Base-by-base conservation (phyloP, 805 yeast species). In the Candida cerambycidarum region DNA sequence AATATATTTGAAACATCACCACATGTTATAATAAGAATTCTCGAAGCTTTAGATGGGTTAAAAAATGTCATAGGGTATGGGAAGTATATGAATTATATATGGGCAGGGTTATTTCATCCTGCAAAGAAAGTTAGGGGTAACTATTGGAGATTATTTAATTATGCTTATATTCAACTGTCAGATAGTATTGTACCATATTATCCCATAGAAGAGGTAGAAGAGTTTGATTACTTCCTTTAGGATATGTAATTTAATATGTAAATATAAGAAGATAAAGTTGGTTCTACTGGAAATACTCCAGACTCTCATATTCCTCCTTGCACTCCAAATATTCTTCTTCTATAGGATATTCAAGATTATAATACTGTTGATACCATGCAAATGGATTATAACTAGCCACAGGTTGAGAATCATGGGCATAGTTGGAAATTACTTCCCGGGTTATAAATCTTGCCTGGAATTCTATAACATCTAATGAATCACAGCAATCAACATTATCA, bases 1-100 rank as follows among this genome's bases (percentile, higher is more conserved):
- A 93, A 93, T 59, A 71, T 93, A 2, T 89, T 80, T 58, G 99
- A 92, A 61, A 86, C 96, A 0, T 89, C 97, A 0, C 98, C 98
- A 0, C 99, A 93, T 62, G 97, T 90, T 11, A 89, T 90, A 43
- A 74, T 70, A 8, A 78, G 98, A 50, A 81, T 93, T 1, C 49
- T 86, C 36, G 97, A 89, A 42, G 85, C 90, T 41, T 69, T 93
- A 19, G 89, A 85, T 45, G 83, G 87, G 1, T 58, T 89, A 19
- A 69, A 92, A 27, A 67, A 75, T 35, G 83, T 83, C 0, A 59
- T 90, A 11, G 99, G 99, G 0, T 73, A 78, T 4, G 97, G 96
- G 0, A 55, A 80, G 1, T 69, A 85, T 42, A 59, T 85, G 73
- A 81, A 85, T 53, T 93, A 93, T 60, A 54, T 85, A 0, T 79